Evolutionary conservation across 768 basidiomycete genomes (phyloP), one percentile per base, ranked within the genome.

Genomic region (Kwoniella sp.): DNA sequence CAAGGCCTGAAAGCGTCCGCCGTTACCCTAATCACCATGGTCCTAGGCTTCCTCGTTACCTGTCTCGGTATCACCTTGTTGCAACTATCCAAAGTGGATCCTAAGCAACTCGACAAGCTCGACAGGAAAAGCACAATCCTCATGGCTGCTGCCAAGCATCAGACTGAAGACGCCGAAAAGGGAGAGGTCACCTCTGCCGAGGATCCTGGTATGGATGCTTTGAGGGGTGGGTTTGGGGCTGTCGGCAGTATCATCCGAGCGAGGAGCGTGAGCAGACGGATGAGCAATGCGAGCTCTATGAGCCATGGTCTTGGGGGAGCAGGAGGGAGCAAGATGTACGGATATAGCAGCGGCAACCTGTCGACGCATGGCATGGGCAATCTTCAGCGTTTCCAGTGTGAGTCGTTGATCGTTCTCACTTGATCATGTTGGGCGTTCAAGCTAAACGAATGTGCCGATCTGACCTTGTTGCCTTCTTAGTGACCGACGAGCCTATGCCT

Each of bases 41-140:
- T 95, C 26, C 86, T 95, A 23, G 94, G 87, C 8, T 98, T 99
- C 84, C 81, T 96, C 87, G 72, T 74, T 53, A 76, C 74, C 65
- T 82, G 82, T 75, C 82, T 92, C 23, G 95, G 95, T 22, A 97
- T 98, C 79, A 90, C 90, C 30, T 88, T 99, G 69, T 87, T 99
- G 8, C 96, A 99, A 82, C 89, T 79, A 66, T 80, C 79, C 60
- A 82, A 75, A 63, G 87, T 98, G 70, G 95, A 99, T 76, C 95
- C 96, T 11, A 84, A 84, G 22, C 82, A 87, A 59, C 85, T 97
- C 74, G 63, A 65, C 29, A 71, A 73, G 38, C 89, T 99, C 73
- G 96, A 98, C 78, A 85, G 95, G 20, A 86, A 90, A 34, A 90
- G 91, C 1, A 97, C 96, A 0, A 86, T 97, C 54, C 87, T 99